Conservation (phyloP, 805 yeast genomes). For the Starmerella ratchasimensis region DNA sequence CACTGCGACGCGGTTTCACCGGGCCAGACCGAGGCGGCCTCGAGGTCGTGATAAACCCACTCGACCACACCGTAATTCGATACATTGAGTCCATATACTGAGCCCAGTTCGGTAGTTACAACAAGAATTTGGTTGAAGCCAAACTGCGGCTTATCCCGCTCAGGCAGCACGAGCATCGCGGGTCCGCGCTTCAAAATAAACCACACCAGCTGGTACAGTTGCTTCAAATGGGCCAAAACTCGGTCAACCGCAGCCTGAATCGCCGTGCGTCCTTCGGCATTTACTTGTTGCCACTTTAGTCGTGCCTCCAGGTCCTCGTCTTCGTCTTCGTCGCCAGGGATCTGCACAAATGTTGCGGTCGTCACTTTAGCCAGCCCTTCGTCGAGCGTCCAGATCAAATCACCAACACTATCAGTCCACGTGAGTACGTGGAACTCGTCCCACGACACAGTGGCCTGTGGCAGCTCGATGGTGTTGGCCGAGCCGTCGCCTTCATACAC, state of each 20-base stretch:
- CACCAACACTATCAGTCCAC: not conserved
- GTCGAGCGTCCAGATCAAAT: conserved; percentile 21
- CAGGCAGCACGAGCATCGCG: conserved; percentile 8
- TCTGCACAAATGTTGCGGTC: conserved; percentile 19
- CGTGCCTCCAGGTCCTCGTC: not conserved
- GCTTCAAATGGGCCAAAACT: not conserved
- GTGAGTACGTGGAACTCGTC: conserved; percentile 8
- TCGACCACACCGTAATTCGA: conserved; percentile 17
- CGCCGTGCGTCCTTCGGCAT: not conserved
- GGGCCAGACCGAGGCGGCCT: conserved; percentile 12
- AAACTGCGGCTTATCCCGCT: conserved; percentile 18
- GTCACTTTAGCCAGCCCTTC: conserved; percentile 22
- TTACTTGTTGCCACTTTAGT: too few relatives aligned
- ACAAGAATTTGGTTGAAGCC: conserved; percentile 27
- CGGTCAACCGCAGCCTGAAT: conserved; percentile 2
- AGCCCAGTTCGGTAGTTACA: conserved; percentile 22
- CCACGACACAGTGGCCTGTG: conserved; percentile 10
- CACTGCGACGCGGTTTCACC: conserved; percentile 6
- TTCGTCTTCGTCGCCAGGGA: not conserved
- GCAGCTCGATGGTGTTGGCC: not conserved
- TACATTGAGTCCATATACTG: conserved; percentile 24
- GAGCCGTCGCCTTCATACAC: not conserved
- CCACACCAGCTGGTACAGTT: conserved; percentile 2
- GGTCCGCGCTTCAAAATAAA: conserved; percentile 1
- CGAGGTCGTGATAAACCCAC: conserved; percentile 20